These are phyloP conservation scores for Orbilia quercus DNA, from an alignment of 2,329 filamentous ascomycete genomes.

Conservation along the genomic window DNA sequence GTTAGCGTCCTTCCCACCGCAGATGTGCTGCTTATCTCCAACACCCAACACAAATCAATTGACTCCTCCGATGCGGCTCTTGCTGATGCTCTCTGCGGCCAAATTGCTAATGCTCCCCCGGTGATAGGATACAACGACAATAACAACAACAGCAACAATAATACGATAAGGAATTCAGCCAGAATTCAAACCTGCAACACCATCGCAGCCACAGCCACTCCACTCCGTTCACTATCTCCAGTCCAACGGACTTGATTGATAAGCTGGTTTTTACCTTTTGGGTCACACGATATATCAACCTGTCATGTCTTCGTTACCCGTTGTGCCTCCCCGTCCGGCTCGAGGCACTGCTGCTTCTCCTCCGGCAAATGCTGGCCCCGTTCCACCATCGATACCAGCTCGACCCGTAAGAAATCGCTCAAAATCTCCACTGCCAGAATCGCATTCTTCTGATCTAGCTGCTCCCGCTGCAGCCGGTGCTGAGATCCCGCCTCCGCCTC, in stretches of 20 bases:
- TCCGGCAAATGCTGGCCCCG: constrained; percentile 63
- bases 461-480: constrained; percentile 15
- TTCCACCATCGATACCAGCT: constrained; percentile 68
- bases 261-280: neutral
- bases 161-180: constrained; percentile 56
- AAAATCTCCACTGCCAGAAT: constrained; percentile 56
- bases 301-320: constrained; percentile 58
- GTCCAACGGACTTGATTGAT: constrained; percentile 9
- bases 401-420: constrained; percentile 67
- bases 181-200: constrained; percentile 44
- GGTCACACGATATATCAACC: constrained; percentile 40
- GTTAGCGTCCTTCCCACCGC: constrained; percentile 10
- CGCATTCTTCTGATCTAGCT: constrained; percentile 15
- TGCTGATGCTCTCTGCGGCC: constrained; percentile 33
- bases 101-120: constrained; percentile 36
- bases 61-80: constrained; percentile 47
- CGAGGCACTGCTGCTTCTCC: constrained; percentile 57
- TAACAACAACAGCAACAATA: constrained; percentile 39
- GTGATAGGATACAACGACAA: constrained; percentile 44
- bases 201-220: constrained; percentile 14
- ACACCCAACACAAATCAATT: constrained; percentile 55
- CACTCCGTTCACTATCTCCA: constrained; percentile 26
- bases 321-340: constrained; percentile 58
- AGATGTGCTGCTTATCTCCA: constrained; percentile 50
- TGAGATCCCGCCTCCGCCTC: constrained; percentile 11